Evolutionary conservation across 495 filamentous ascomycete species (phyloP).

Genomic region (Tuber borchii): DNA sequence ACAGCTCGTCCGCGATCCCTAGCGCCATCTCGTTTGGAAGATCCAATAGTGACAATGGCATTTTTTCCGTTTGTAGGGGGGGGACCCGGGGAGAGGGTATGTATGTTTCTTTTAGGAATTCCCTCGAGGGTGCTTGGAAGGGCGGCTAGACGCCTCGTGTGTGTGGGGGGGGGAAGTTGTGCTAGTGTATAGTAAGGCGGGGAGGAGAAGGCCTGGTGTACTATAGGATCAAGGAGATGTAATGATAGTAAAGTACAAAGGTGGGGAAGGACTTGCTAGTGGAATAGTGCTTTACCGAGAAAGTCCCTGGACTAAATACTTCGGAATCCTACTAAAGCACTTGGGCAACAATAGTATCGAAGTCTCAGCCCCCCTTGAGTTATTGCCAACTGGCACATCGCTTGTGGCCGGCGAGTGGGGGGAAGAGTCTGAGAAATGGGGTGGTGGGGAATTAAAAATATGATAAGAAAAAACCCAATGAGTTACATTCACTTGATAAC

Average conservation of each 20-base stretch:
- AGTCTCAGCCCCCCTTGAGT: neutral
- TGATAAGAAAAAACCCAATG: neutral
- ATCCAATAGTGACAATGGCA: neutral
- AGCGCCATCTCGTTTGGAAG: neutral
- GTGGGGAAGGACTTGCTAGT: neutral
- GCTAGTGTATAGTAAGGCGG: neutral
- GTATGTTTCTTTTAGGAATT: neutral
- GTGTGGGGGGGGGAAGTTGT: neutral
- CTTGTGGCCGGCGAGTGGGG: neutral
- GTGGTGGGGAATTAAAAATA: neutral
- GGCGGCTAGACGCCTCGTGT: neutral
- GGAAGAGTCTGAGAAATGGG: neutral
- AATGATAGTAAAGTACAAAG: neutral
- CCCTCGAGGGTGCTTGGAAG: neutral
- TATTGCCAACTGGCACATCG: neutral
- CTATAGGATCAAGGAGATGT: neutral
- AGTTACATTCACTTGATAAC: neutral
- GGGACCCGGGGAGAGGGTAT: neutral
- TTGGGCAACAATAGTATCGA: neutral
- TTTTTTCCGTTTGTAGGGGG: neutral
- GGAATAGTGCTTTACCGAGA: neutral
- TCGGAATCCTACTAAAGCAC: neutral
- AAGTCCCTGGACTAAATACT: neutral
- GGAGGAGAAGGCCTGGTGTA: neutral
- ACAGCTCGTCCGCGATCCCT: neutral